Evolutionary conservation across 345 rosid species (phyloP).

Genomic region (Eucalyptus cloeziana): DNA sequence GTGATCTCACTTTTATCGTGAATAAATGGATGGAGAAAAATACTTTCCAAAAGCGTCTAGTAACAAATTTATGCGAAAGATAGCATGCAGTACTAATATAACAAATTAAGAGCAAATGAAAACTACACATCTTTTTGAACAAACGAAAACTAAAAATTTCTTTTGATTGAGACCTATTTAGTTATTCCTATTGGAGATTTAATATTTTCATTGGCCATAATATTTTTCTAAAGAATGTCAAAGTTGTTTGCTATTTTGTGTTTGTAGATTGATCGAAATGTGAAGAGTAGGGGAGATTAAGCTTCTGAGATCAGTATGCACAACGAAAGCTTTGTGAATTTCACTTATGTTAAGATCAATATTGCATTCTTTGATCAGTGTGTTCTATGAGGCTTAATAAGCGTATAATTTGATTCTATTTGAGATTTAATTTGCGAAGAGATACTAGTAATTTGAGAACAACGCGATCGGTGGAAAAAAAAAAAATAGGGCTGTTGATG

Average conservation of each 20-base stretch:
- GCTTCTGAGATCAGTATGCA: background rate
- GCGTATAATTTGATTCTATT: background rate
- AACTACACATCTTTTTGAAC: background rate
- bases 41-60: background rate
- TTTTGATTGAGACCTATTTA: background rate
- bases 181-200: background rate
- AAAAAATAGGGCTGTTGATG: background rate
- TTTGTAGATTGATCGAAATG: background rate
- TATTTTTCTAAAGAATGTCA: background rate
- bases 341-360: background rate
- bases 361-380: background rate
- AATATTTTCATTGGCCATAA: background rate
- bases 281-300: background rate
- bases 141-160: background rate
- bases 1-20: background rate
- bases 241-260: background rate
- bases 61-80: background rate
- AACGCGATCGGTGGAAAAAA: background rate
- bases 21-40: background rate
- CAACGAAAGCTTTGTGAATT: background rate
- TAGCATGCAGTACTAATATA: background rate
- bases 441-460: background rate
- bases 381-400: background rate
- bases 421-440: background rate
- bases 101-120: background rate